Evolutionary conservation across 768 basidiomycete genomes (phyloP), one percentile per base, ranked within the genome.

Genomic region (Mrakia frigida): DNA sequence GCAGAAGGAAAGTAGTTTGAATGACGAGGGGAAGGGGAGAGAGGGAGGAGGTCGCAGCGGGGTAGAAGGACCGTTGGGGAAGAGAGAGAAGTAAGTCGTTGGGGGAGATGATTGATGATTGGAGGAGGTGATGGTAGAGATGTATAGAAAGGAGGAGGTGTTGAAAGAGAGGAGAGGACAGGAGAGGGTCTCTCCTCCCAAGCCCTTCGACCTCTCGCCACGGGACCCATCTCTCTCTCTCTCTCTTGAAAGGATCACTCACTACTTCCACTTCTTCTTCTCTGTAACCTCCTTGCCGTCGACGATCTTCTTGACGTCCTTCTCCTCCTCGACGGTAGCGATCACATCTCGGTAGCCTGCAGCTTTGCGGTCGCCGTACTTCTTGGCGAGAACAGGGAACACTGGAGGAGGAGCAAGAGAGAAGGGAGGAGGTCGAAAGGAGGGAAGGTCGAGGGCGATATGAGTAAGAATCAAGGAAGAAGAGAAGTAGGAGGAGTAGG

Each of bases 231-330:
- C 61, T 28, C 6, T 25, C 13, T 9, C 6, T 6, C 23, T 16
- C 23, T n/a, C n/a, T n/a, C n/a, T n/a, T n/a, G 41, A 35, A 5
- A 21, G 53, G 53, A 43, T 1, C 52, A 78, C 82, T 79, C 75
- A 83, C 82, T 80, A 83, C 72, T 83, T 83, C 83, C 83, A 83
- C 18, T 79, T 69, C 80, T 83, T 83, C 70, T 81, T 80, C 70
- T 81, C 82, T 39, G 79, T 80, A 9, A 79, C 75, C 33, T 79
- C 80, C 73, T 79, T 79, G 14, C 75, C 74, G 0, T 81, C 82
- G 35, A 80, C 83, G 23, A 78, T 78, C 75, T 79, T 80, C 21
- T 67, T 76, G 3, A 82, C 80, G 63, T 79, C 70, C 79, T 83
- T 83, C 63, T 73, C 80, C 80, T 83, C 83, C 71, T 82, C 81